Base-by-base conservation (phyloP, 2,329 filamentous ascomycete genomes). In the Arachnomyces sp. region DNA sequence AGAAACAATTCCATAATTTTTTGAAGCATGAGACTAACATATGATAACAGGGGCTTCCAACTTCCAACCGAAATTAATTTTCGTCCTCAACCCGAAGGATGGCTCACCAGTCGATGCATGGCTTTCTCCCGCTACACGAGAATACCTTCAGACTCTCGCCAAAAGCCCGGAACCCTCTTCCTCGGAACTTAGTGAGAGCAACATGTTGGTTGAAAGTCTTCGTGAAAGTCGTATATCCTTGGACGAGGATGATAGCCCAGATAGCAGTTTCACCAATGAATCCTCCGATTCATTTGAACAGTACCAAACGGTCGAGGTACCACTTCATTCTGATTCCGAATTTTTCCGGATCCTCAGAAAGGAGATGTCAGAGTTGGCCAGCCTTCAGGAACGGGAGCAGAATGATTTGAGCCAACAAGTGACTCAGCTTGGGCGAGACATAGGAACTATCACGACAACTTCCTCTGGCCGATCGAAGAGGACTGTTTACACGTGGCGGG, bases 311-410 rank as follows among this genome's bases (percentile, higher is more conserved):
- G 69, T 93, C n/a, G 81, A 89, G 56, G 75, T 94, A 5, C 83
- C 86, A 13, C 67, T 94, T 2, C 77, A 78, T 2, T 86, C 86
- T 16, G 86, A 92, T 53, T 73, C 74, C 14, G 78, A 88, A 55
- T 94, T 94, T 61, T 93, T 94, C 60, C 73, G 78, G 18, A 77
- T 84, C 31, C 73, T 94, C 6, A 79, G 84, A 52, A 75, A 70
- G 32, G 84, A 90, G 55, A 74, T 93, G 12, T 74, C 73, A 15
- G 75, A 76, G 33, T 68, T 94, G 3, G 84, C 86, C 47, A 67
- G 68, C 0, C 67, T 93, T 3, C 84, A 89, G 47, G 67, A 71
- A 29, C 65, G 73, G 32, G 84, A 93, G 56, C 74, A 83, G 51
- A 66, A 71, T 43, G 71, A 72, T 31, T 73, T 94, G 54, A 75